Percentiles rank a stretch among this genome's conserved stretches.
Evolutionary conservation across 305 asterid species (phyloP).

Genomic region (Rubia balearica): DNA sequence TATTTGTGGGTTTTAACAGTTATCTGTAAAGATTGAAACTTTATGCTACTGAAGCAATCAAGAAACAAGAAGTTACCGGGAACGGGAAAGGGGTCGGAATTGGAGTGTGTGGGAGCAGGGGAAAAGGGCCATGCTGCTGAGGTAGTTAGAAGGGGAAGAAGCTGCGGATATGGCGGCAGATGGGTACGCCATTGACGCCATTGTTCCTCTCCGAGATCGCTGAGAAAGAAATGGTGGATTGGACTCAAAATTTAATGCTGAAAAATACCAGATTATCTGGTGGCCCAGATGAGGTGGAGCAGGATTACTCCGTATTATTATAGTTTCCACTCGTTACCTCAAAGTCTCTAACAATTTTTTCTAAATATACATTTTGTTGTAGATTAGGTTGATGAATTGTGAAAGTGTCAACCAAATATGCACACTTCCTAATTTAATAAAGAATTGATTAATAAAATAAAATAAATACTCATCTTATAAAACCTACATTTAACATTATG

Average conservation of each 20-base stretch:
- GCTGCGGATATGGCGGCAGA: conserved; percentile 42
- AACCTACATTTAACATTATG: too few species aligned
- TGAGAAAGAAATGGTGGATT: not conserved
- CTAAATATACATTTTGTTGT: not conserved
- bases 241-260: not conserved
- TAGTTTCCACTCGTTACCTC: not conserved
- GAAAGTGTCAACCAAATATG: too few species aligned
- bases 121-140: conserved; percentile 27
- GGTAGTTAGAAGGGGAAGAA: conserved; percentile 12
- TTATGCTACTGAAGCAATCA: not conserved
- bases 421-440: too few species aligned
- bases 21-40: not conserved
- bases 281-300: not conserved
- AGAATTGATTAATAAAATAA: too few species aligned
- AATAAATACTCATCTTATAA: too few species aligned
- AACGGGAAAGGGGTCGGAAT: conserved; percentile 25
- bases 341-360: not conserved
- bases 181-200: conserved; percentile 44
- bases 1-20: not conserved
- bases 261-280: conserved; percentile 5
- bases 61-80: conserved; percentile 30
- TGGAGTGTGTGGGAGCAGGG: conserved; percentile 23
- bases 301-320: not conserved
- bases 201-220: conserved; percentile 18
- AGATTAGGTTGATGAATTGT: not conserved